Conservation (phyloP, 1,139 yeast species). For the Blastobotrys proliferans region DNA sequence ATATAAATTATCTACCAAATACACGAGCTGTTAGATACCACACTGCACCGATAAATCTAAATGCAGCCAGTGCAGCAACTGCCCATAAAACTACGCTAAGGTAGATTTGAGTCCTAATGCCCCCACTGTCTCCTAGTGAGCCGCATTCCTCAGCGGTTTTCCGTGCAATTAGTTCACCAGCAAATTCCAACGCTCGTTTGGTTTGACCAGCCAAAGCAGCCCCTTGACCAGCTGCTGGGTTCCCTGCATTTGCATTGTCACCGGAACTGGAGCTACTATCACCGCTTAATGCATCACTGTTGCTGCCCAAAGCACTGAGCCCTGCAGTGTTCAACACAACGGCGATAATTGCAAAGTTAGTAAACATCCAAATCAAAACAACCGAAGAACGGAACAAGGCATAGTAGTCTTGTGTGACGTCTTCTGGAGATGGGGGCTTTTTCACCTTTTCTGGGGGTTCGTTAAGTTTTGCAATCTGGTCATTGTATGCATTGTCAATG, state of each 20-base stretch:
- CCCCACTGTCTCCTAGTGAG: conserved; percentile 24
- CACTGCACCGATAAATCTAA: conserved; percentile 55
- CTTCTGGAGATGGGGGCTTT: conserved; percentile 22
- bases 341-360: conserved; percentile 63
- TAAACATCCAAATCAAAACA: conserved; percentile 72
- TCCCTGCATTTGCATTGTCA: conserved; percentile 19
- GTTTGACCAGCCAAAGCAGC: background rate
- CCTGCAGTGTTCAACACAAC: conserved; percentile 71
- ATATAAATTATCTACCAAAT: conserved; percentile 26
- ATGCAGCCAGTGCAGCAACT: conserved; percentile 70
- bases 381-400: conserved; percentile 75
- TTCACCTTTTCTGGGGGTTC: conserved; percentile 29
- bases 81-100: conserved; percentile 75
- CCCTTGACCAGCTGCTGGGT: background rate
- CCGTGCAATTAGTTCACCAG: conserved; percentile 13
- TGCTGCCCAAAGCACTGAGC: conserved; percentile 31
- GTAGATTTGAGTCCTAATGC: conserved; percentile 42
- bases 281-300: conserved; percentile 10
- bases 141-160: conserved; percentile 22
- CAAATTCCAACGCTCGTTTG: conserved; percentile 3
- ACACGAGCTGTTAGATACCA: conserved; percentile 31
- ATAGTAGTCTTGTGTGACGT: conserved; percentile 51
- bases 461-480: conserved; percentile 29
- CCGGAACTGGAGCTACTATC: background rate
- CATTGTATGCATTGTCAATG: conserved; percentile 55